These are phyloP conservation scores for Didymella sp. DNA, from an alignment of 2,329 filamentous ascomycete genomes.

Conservation along the genomic window DNA sequence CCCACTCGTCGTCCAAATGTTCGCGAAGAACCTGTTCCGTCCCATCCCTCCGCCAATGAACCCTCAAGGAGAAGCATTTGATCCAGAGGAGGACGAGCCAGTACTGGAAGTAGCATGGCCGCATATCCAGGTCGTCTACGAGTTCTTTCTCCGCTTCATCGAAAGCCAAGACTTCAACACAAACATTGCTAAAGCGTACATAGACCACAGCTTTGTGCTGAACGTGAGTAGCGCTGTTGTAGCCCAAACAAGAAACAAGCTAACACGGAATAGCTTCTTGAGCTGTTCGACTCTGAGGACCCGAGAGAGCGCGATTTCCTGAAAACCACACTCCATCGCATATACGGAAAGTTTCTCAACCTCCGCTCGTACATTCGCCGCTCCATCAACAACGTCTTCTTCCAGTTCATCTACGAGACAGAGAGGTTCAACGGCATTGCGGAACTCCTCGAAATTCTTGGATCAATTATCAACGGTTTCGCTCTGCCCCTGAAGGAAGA, in stretches of 20 bases:
- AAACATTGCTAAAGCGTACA: slow-evolving; percentile 98
- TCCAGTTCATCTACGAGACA: slow-evolving; percentile 99
- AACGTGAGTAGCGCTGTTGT: slow-evolving; percentile 58
- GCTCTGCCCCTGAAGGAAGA: slow-evolving; percentile 96
- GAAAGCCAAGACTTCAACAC: slow-evolving; percentile 99
- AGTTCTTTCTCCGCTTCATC: slow-evolving; percentile 98
- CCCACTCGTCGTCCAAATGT: slow-evolving; percentile 97
- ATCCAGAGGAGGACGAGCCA: slow-evolving; percentile 97
- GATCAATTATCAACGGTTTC: slow-evolving; percentile 99
- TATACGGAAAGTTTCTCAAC: slow-evolving; percentile 99
- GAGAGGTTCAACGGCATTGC: slow-evolving; percentile 98
- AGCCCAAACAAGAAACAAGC: not conserved
- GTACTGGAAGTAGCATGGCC: slow-evolving; percentile 98
- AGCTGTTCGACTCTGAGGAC: slow-evolving; percentile 97
- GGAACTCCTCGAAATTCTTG: slow-evolving; percentile 92
- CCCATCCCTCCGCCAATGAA: slow-evolving; percentile 97
- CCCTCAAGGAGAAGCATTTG: slow-evolving; percentile 96
- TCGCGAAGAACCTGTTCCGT: slow-evolving; percentile 96
- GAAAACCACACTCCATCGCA: slow-evolving; percentile 96
- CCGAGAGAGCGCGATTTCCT: slow-evolving; percentile 95
- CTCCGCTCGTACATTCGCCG: slow-evolving; percentile 94
- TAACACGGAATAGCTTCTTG: slow-evolving; percentile 69
- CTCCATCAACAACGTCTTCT: slow-evolving; percentile 99
- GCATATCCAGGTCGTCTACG: slow-evolving; percentile 98
- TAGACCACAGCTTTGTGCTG: slow-evolving; percentile 96